These are phyloP conservation scores for Boletus rufocinnamomeus DNA, from an alignment of 768 basidiomycete genomes.

Conservation along the genomic window DNA sequence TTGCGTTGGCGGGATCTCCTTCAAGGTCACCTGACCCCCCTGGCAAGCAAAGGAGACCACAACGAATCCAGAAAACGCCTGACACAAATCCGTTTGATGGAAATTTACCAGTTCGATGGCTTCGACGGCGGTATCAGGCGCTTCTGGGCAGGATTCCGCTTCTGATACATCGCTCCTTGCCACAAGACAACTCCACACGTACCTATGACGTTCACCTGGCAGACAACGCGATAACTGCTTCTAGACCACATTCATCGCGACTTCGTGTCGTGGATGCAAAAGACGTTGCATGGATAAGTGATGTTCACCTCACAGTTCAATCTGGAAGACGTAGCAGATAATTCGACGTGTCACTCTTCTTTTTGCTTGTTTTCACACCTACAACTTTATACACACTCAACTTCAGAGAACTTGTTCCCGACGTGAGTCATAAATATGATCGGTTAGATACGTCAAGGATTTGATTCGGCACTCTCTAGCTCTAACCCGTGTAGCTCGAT, in stretches of 20 bases:
- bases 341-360: not conserved
- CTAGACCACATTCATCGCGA: conserved; percentile 19
- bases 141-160: conserved; percentile 64
- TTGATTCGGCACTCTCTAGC: conserved; percentile 49
- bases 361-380: not conserved
- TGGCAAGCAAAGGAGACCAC: conserved; percentile 24
- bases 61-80: not conserved
- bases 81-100: conserved; percentile 21
- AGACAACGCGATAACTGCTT: conserved; percentile 30
- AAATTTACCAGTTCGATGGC: conserved; percentile 29
- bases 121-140: conserved; percentile 55
- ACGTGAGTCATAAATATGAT: conserved; percentile 13
- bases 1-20: conserved; percentile 43
- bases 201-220: conserved; percentile 37
- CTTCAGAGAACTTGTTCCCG: not conserved
- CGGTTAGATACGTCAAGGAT: conserved; percentile 24
- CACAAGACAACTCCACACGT: conserved; percentile 5
- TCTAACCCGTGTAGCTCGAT: conserved; percentile 88
- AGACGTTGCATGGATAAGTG: conserved; percentile 40
- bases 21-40: conserved; percentile 33
- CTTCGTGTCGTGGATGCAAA: conserved; percentile 29
- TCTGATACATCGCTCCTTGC: conserved; percentile 38
- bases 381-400: not conserved
- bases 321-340: conserved; percentile 6
- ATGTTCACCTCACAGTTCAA: conserved; percentile 5